A percentile compares a stretch with the other conserved stretches of the same genome.
These are phyloP conservation scores for Centrapalus pauciflorus DNA, from an alignment of 129 eudicot genomes.

Conservation along the genomic window DNA sequence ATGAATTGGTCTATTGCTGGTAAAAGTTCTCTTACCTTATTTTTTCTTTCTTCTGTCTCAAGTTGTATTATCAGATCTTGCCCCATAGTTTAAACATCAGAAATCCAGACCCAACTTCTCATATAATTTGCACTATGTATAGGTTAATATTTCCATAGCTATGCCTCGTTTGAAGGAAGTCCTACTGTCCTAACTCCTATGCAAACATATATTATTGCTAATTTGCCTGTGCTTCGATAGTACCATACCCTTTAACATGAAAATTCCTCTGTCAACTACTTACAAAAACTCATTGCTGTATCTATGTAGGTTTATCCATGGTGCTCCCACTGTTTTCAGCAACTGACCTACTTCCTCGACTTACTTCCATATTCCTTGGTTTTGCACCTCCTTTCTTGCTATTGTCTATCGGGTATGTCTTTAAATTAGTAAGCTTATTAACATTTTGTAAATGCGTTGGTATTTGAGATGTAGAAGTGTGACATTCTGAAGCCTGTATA, in stretches of 20 bases:
- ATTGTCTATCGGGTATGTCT: conserved; percentile 80
- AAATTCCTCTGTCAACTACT: no score
- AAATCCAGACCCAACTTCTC: not conserved
- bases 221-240: not conserved
- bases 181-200: not conserved
- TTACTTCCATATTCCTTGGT: conserved; percentile 86
- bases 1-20: conserved; percentile 95
- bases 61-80: not conserved
- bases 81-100: not conserved
- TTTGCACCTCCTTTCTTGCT: conserved; percentile 95
- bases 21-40: conserved; percentile 17
- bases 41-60: not conserved
- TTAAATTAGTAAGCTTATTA: not conserved
- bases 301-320: conserved; percentile 59
- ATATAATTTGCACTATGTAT: not conserved
- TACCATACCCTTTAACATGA: not conserved
- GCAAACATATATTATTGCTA: not conserved
- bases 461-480: not conserved
- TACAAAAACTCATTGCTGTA: not conserved
- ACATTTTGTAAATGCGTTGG: not conserved
- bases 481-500: conserved; percentile 24
- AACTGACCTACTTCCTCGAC: conserved; percentile 72
- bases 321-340: conserved; percentile 87
- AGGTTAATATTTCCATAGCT: not conserved
- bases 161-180: not conserved